Evolutionary conservation across 352 stramenopile genomes (phyloP), one percentile per base, ranked within the genome.

Genomic region (Globisporangium nodosum): DNA sequence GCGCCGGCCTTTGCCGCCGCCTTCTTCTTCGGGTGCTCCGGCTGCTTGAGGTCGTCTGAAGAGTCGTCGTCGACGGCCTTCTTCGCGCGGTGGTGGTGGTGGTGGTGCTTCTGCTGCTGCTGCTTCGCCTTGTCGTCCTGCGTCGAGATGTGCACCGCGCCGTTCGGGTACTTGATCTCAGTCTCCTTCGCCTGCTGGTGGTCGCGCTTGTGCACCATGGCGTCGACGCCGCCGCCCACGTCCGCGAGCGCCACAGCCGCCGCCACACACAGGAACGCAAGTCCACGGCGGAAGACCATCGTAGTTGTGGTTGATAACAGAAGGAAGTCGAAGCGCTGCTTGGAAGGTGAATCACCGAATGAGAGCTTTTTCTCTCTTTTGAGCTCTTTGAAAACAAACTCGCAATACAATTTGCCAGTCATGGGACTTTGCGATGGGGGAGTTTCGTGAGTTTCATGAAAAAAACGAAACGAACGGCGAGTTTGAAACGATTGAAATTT

Each of bases 251-350:
- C 27, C 21, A 70, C 49, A 13, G 58, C 70, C 21, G 69, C 58
- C 7, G 60, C 60, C 43, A 77, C 61, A 49, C 70, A 81, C 47
- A 82, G 43, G 56, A 85, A 30, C 46, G 69, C 49, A 39, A 78
- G 40, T 30, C 47, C 47, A 64, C 68, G 62, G 68, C 72, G 66
- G 30, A 81, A 46, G 35, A 82, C 55, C 70, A 82, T 81, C 13
- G 31, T 57, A 13, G 15, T 27, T 12, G 13, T 52, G 39, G n/a
- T 3, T 40, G 21, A 27, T 31, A 13, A 42, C 5, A 24, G 37
- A 37, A 24, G 7, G 21, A 47, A 16, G 49, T 16, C 13, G 49
- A 24, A 6, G 48, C 45, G 27, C 16, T 60, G n/a, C 15, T 43
- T 43, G 16, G 37, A 43, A 43, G 37, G 48, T 39, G 48, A 31